phyloP scores from a whole-genome alignment of 495 filamentous ascomycete genomes.

The Geoglossum glabrum region DNA sequence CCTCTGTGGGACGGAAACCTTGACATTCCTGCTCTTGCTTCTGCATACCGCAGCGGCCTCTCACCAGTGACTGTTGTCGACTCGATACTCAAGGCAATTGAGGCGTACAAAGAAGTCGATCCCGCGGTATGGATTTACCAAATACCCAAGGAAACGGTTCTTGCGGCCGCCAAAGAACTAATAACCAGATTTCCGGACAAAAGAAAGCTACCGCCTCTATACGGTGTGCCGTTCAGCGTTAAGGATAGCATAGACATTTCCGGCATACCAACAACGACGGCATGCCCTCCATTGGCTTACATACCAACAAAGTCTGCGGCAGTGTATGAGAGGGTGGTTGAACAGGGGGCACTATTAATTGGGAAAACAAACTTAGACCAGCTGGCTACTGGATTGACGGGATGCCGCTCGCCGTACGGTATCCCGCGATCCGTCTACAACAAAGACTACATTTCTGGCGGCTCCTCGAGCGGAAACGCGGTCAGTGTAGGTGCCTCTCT shows the following conservation, averaged over 20 bases:
- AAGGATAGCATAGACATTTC: conserved; percentile 45
- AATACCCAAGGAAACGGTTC: conserved; percentile 18
- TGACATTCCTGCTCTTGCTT: conserved; percentile 17
- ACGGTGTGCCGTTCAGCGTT: conserved; percentile 41
- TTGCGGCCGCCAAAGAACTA: conserved; percentile 25
- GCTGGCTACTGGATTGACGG: conserved; percentile 39
- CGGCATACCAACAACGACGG: conserved; percentile 36
- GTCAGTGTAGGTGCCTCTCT: conserved; percentile 36
- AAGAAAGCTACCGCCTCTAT: conserved; percentile 33
- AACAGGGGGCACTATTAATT: conserved; percentile 35
- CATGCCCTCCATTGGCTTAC: conserved; percentile 33
- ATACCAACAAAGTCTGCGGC: conserved; percentile 22
- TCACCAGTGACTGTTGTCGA: conserved; percentile 24
- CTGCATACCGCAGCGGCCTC: conserved; percentile 21
- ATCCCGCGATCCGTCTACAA: conserved; percentile 29
- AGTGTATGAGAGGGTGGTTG: conserved; percentile 19
- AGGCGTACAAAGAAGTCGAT: conserved; percentile 25
- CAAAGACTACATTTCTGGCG: conserved; percentile 36
- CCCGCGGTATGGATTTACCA: conserved; percentile 35
- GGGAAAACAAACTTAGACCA: conserved; percentile 53
- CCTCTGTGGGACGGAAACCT: conserved; percentile 23
- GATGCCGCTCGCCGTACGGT: conserved; percentile 44
- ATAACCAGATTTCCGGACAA: conserved; percentile 22
- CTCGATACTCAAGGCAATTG: conserved; percentile 23
- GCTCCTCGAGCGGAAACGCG: conserved; percentile 39